Evolutionary conservation across 2,329 filamentous ascomycete genomes (phyloP), one percentile per base, ranked within the genome.

Genomic region (Lasiodiplodia citricola): DNA sequence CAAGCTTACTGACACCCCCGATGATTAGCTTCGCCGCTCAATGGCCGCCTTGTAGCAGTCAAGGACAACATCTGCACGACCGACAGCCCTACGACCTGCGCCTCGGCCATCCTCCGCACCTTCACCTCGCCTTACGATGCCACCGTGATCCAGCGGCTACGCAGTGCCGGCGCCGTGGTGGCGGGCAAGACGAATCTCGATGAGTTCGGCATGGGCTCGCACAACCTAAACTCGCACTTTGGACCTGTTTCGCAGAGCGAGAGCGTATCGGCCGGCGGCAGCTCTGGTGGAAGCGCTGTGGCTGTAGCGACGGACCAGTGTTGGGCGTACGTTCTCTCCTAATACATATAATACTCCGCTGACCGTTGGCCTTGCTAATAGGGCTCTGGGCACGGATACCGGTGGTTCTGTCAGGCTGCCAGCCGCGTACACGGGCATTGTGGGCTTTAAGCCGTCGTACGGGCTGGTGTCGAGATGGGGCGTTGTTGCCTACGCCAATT

Each of bases 161-260:
- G 87, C 68, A 77, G 83, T 35, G 85, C 87, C 5, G 91, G 91
- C 52, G 89, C 88, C 6, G 78, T 86, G 6, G 78, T 95, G 2
- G 85, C 90, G 1, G 91, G 91, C 7, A 97, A 97, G 80, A 94
- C 93, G 2, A 97, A 97, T 77, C 89, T 98, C 84, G 96, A 98
- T 80, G 96, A 97, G 77, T 97, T 97, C 77, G 94, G 94, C 35
- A 97, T 97, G 94, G 94, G 94, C 2, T 96, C 93, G 10, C 91
- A 97, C 76, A 91, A 90, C 1, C 86, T 85, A 23, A 82, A 90
- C 74, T 94, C 93, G 0, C 81, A 84, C 67, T 88, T 90, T 73
- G 92, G 92, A 1, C 78, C 87, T 1, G 91, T 52, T 18, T 62
- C 68, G 41, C 51, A 28, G 35, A 35, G 52, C n/a, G 38, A 79